Evolutionary conservation across 225 moss, liverwort and hornwort genomes (phyloP).

Genomic region (Pleurozium schreberi): DNA sequence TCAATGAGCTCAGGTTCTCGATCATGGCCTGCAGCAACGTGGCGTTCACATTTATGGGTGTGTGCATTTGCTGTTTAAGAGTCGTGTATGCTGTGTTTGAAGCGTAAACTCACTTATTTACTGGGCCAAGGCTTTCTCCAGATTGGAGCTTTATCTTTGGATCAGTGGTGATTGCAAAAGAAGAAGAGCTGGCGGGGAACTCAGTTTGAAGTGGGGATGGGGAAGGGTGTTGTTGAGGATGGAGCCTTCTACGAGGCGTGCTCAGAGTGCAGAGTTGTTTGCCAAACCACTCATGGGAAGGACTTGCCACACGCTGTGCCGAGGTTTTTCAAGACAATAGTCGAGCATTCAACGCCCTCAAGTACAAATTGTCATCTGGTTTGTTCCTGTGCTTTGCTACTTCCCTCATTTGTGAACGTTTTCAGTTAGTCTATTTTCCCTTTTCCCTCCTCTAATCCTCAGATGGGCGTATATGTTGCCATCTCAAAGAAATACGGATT

Average conservation of each 20-base stretch:
- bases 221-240: background rate
- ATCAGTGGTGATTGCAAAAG: background rate
- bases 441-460: background rate
- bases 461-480: background rate
- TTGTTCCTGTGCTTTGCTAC: background rate
- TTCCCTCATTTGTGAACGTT: background rate
- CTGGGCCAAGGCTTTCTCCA: background rate
- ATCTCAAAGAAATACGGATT: background rate
- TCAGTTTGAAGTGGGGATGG: slow-evolving; percentile 4
- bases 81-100: background rate
- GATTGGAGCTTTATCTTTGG: background rate
- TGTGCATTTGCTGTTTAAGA: background rate
- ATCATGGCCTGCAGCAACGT: background rate
- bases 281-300: slow-evolving; percentile 21
- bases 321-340: slow-evolving; percentile 13
- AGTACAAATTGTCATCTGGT: slow-evolving; percentile 12
- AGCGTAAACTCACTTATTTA: background rate
- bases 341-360: slow-evolving; percentile 9
- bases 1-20: background rate
- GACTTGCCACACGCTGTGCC: slow-evolving; percentile 13
- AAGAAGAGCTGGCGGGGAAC: background rate
- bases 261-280: slow-evolving; percentile 12
- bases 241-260: slow-evolving; percentile 7
- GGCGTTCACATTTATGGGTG: background rate
- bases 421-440: background rate